Evolutionary conservation across 495 filamentous ascomycete species (phyloP).

Genomic region (Talaromyces liani): DNA sequence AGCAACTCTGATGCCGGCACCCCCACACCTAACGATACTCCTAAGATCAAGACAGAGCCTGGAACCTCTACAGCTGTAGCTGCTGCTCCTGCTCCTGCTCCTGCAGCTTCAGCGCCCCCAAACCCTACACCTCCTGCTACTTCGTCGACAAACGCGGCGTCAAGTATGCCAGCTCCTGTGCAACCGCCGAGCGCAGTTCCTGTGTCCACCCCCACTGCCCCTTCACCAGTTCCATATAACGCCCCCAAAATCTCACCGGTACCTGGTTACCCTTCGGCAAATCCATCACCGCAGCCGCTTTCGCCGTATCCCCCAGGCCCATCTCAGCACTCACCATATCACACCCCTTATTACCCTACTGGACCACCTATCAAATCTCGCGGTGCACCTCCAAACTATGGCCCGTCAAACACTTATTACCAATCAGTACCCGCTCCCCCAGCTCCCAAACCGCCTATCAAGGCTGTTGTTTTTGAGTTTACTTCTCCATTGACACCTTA

Average conservation of each 20-base stretch:
- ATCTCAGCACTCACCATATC: conserved; percentile 22
- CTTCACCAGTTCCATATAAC: conserved; percentile 5
- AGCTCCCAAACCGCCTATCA: conserved; percentile 48
- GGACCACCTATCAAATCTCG: conserved; percentile 33
- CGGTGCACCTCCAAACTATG: conserved; percentile 23
- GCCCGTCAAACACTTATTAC: conserved; percentile 29
- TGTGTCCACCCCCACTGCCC: conserved; percentile 6
- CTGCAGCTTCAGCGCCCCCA: not conserved
- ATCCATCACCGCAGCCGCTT: conserved; percentile 11
- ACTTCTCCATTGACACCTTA: conserved; percentile 42
- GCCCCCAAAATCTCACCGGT: conserved; percentile 12
- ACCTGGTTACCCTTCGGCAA: conserved; percentile 11
- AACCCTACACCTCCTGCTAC: not conserved
- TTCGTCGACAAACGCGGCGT: not conserved
- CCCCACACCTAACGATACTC: conserved; percentile 13
- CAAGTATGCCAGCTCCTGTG: conserved; percentile 11
- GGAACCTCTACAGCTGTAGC: conserved; percentile 15
- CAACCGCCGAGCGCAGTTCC: conserved; percentile 10
- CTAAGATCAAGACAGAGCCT: conserved; percentile 31
- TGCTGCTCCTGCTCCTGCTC: conserved; percentile 19
- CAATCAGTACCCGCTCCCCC: conserved; percentile 24
- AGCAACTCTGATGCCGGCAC: conserved; percentile 15
- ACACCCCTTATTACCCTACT: conserved; percentile 23
- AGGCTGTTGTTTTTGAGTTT: conserved; percentile 79
- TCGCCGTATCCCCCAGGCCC: conserved; percentile 17